Evolutionary conservation across 257 asterid species (phyloP).

Genomic region (Scutellaria galericulata): DNA sequence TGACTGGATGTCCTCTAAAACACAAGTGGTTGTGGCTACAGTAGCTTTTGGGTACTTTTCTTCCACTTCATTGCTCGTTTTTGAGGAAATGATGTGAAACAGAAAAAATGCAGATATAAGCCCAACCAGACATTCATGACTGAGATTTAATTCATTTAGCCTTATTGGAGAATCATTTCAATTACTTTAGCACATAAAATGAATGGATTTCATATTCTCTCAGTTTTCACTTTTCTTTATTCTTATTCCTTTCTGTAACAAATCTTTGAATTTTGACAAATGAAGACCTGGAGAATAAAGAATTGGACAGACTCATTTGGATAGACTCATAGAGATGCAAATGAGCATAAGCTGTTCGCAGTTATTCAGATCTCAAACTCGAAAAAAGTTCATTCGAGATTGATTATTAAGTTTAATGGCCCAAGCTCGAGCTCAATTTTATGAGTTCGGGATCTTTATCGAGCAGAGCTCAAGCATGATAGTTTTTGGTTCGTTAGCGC

Average conservation of each 20-base stretch:
- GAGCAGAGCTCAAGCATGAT: no score
- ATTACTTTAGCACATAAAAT: neutral
- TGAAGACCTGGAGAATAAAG: neutral
- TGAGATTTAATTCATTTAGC: neutral
- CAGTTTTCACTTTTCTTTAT: neutral
- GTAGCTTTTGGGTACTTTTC: conserved; percentile 89
- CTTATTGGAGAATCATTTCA: neutral
- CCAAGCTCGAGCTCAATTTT: no score
- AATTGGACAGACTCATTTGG: neutral
- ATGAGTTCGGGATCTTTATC: no score
- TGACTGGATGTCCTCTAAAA: conserved; percentile 89
- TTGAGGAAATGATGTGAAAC: neutral
- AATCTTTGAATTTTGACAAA: no score
- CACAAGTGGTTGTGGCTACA: conserved; percentile 92
- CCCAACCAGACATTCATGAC: neutral
- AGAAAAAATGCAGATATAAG: neutral
- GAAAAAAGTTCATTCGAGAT: no score
- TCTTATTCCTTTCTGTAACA: neutral
- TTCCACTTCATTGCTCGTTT: conserved; percentile 14
- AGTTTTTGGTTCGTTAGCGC: no score
- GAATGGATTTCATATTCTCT: neutral
- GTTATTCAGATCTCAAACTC: no score
- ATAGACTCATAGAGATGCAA: neutral
- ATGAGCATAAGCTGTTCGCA: no score
- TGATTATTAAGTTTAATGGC: no score